These are phyloP conservation scores for Wakefieldia striispora DNA, from an alignment of 768 basidiomycete genomes.

Conservation along the genomic window DNA sequence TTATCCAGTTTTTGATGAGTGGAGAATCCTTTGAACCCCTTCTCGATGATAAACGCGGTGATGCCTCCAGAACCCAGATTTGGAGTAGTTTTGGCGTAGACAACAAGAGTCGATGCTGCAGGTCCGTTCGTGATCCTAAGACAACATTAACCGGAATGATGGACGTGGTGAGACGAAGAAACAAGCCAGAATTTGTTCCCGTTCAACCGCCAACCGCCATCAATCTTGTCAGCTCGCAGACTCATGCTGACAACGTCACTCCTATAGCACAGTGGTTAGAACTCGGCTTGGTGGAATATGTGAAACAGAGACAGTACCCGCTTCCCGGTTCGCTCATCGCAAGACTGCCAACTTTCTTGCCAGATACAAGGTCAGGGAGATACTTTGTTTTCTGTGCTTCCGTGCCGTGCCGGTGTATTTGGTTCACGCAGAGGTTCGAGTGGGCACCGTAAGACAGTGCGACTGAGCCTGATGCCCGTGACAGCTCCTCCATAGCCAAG, in stretches of 20 bases:
- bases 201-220: slow-evolving; percentile 76
- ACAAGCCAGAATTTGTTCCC: slow-evolving; percentile 90
- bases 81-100: slow-evolving; percentile 88
- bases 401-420: slow-evolving; percentile 84
- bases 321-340: slow-evolving; percentile 94
- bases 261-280: slow-evolving; percentile 13
- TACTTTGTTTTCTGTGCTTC: slow-evolving; percentile 78
- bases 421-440: slow-evolving; percentile 86
- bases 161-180: not conserved
- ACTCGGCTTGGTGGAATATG: not conserved
- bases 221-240: slow-evolving; percentile 73
- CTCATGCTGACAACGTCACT: slow-evolving; percentile 97
- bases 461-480: slow-evolving; percentile 86
- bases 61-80: slow-evolving; percentile 82
- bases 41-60: slow-evolving; percentile 89
- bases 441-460: slow-evolving; percentile 92
- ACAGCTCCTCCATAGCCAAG: slow-evolving; percentile 93
- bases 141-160: not conserved
- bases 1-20: slow-evolving; percentile 92
- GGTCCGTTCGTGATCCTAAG: slow-evolving; percentile 94
- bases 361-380: slow-evolving; percentile 75
- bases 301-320: slow-evolving; percentile 39
- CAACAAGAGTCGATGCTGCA: slow-evolving; percentile 83
- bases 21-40: slow-evolving; percentile 78
- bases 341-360: slow-evolving; percentile 81